These are phyloP conservation scores for Dictyostelium intermedium DNA, from an alignment of 78 protist genomes.

Conservation along the genomic window DNA sequence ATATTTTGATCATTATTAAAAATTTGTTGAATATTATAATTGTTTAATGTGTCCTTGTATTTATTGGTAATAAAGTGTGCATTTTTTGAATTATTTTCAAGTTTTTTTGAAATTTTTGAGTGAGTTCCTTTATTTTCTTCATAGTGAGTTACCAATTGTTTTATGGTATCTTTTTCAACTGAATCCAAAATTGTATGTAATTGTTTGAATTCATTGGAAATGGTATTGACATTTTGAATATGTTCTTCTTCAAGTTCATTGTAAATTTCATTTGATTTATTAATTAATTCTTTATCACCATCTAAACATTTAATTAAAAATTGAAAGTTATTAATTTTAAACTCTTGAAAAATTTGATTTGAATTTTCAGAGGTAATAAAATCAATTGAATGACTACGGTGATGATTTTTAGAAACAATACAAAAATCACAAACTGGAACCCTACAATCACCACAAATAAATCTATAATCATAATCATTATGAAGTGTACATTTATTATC, in stretches of 20 bases:
- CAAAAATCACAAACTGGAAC: background rate
- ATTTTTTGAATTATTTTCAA: background rate
- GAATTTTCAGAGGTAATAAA: background rate
- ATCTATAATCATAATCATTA: background rate
- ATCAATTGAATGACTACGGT: background rate
- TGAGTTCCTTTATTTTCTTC: background rate
- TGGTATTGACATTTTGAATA: background rate
- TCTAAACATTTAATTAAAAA: background rate
- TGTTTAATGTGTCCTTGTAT: background rate
- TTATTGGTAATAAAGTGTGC: background rate
- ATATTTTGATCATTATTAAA: background rate
- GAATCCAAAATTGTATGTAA: background rate
- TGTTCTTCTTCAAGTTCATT: background rate
- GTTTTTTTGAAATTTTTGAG: background rate
- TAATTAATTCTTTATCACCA: background rate
- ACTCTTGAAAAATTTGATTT: background rate
- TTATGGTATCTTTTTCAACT: background rate
- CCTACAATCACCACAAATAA: background rate
- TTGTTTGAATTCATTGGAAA: background rate
- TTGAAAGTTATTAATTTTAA: background rate
- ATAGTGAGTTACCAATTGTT: background rate
- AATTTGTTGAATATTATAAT: background rate
- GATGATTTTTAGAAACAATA: background rate
- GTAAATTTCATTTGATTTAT: background rate
- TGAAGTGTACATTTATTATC: background rate